Base-by-base conservation (phyloP, 352 stramenopile species). In the Lagenidium giganteum region DNA sequence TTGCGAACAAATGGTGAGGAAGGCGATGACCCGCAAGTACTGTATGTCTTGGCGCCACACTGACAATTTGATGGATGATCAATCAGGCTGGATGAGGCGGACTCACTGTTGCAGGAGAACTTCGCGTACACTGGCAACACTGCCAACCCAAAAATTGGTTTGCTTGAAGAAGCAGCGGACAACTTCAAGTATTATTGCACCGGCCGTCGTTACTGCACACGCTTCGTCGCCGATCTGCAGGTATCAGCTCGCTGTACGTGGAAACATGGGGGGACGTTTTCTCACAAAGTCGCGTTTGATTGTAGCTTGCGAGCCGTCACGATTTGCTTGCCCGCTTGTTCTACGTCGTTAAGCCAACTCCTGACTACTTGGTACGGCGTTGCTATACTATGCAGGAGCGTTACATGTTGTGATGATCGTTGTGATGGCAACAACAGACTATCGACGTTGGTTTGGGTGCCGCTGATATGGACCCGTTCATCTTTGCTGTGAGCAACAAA, bases 131-230 rank as follows among this genome's bases (percentile, higher is more conserved):
- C 75, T 16, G 72, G 72, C 12, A 63, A 64, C 9, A 84, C 75
- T 5, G 66, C 70, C 9, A 53, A 81, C 29, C 70, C 81, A 12
- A 57, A 57, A 2, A 64, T 87, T 8, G 78, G 75, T 9, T 49
- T 91, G 13, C 61, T 88, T 8, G 75, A 87, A 28, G 78, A 91
- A 45, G 81, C 66, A 47, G 70, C 65, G 48, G 77, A 55, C 61
- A 88, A 86, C 57, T 91, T 72, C 61, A 91, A 87, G 64, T 91
- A 91, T 59, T 91, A 86, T 39, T 91, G 78, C 66, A 88, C 78
- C 1, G 78, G 78, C 14, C 72, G 78, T 28, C 75, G 78, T 20
- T 91, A 87, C 47, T 83, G 80, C 55, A 81, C 72, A 34, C 75
- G 75, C 26, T 78, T 91, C 25, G 57, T 87, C 18, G 70, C 49